These are phyloP conservation scores for Populus trichocarpa DNA, from an alignment of 441 rosid genomes.

Conservation along the genomic window DNA sequence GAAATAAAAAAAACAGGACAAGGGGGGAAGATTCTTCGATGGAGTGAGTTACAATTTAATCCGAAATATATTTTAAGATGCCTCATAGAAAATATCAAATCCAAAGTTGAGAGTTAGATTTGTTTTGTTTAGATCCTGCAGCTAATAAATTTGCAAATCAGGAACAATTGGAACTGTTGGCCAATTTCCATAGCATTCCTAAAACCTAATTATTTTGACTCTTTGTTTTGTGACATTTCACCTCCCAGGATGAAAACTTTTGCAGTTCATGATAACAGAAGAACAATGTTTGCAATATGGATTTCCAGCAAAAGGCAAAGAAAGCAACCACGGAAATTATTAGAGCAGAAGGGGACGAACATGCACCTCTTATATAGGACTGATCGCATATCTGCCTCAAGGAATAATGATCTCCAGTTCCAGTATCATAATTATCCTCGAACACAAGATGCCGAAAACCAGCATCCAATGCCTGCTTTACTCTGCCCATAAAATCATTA, in stretches of 20 bases:
- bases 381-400: constrained; percentile 97
- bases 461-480: constrained; percentile 77
- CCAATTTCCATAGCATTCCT: neutral
- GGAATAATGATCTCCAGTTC: constrained; percentile 97
- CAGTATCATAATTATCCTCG: constrained; percentile 98
- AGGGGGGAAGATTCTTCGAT: neutral
- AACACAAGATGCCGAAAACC: constrained; percentile 90
- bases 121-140: neutral
- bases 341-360: constrained; percentile 5
- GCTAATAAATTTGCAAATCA: neutral
- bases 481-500: constrained; percentile 40
- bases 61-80: neutral
- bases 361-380: constrained; percentile 69
- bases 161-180: neutral
- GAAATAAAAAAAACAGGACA: neutral
- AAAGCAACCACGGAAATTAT: constrained; percentile 6
- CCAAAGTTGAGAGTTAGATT: constrained; percentile 1
- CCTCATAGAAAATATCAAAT: neutral
- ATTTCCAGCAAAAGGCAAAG: constrained; percentile 9
- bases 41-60: neutral
- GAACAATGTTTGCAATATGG: neutral
- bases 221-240: neutral
- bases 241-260: neutral
- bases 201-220: neutral
- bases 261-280: neutral